These are phyloP conservation scores for Sclerotinia subarctica DNA, from an alignment of 2,329 filamentous ascomycete species.

Conservation along the genomic window DNA sequence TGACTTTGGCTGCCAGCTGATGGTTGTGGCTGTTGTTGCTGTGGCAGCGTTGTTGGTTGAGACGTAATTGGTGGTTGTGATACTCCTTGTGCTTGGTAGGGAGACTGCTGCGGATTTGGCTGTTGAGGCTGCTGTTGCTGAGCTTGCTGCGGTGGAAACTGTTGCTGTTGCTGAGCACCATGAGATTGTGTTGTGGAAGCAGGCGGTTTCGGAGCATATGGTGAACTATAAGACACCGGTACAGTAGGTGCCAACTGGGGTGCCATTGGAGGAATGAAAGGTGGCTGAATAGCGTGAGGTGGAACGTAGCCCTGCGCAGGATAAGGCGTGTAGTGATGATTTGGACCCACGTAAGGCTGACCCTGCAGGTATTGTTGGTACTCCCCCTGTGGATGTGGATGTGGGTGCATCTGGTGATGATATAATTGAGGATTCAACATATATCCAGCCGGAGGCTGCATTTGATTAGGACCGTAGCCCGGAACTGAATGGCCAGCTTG, in stretches of 20 bases:
- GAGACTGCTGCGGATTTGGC: constrained; percentile 20
- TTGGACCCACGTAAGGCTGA: constrained; percentile 28
- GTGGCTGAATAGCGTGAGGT: constrained; percentile 22
- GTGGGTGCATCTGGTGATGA: constrained; percentile 28
- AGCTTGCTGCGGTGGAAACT: constrained; percentile 18
- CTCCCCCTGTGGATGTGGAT: constrained; percentile 15
- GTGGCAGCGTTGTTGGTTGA: not conserved
- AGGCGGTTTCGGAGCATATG: constrained; percentile 38
- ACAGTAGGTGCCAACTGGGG: constrained; percentile 28
- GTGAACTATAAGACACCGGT: constrained; percentile 37
- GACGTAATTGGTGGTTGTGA: constrained; percentile 15
- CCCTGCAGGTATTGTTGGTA: constrained; percentile 27
- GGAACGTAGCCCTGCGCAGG: constrained; percentile 14
- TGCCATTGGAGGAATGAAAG: constrained; percentile 27
- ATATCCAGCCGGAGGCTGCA: constrained; percentile 23
- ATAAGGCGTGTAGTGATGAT: constrained; percentile 21
- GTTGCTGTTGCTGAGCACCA: constrained; percentile 14
- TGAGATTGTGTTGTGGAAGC: constrained; percentile 21
- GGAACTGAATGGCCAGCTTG: constrained; percentile 29
- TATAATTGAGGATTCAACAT: constrained; percentile 32
- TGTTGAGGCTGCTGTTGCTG: constrained; percentile 15
- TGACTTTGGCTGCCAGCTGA: constrained; percentile 15
- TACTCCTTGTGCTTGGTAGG: constrained; percentile 19
- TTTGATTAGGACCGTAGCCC: constrained; percentile 21
- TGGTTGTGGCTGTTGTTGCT: not conserved